These are phyloP conservation scores for Aureobasidium uvarum DNA, from an alignment of 2,329 filamentous ascomycete genomes.

Conservation along the genomic window DNA sequence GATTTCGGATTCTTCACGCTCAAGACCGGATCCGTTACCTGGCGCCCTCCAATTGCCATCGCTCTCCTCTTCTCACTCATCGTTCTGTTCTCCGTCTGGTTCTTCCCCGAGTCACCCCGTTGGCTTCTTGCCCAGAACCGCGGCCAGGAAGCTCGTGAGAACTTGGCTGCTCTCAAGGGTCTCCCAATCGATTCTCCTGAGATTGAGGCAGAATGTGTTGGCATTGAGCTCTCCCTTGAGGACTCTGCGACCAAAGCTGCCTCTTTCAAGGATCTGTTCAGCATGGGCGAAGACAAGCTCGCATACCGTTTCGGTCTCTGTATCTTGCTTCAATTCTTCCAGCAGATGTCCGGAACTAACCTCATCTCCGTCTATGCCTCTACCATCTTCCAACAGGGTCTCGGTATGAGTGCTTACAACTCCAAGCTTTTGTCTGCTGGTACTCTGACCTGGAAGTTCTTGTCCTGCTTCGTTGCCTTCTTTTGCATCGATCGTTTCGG, in stretches of 20 bases:
- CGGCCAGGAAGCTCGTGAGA: slow-evolving; percentile 35
- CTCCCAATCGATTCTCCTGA: slow-evolving; percentile 41
- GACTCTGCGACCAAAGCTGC: slow-evolving; percentile 42
- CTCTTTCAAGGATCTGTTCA: slow-evolving; percentile 48
- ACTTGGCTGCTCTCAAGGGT: slow-evolving; percentile 45
- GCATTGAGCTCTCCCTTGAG: slow-evolving; percentile 52
- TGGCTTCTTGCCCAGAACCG: slow-evolving; percentile 41
- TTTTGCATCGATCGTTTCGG: slow-evolving; percentile 54
- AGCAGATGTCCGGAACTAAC: slow-evolving; percentile 52
- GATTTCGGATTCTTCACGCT: slow-evolving; percentile 47
- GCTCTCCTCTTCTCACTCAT: slow-evolving; percentile 46
- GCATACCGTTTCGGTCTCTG: slow-evolving; percentile 53
- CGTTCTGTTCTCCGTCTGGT: slow-evolving; percentile 37
- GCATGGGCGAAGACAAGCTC: slow-evolving; percentile 52
- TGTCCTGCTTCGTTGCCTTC: slow-evolving; percentile 53
- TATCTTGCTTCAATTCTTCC: slow-evolving; percentile 52
- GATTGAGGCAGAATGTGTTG: slow-evolving; percentile 47
- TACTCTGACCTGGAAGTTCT: slow-evolving; percentile 56
- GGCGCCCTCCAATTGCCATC: slow-evolving; percentile 49
- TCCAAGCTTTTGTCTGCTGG: slow-evolving; percentile 49
- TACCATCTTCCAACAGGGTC: slow-evolving; percentile 36
- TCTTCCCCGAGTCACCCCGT: slow-evolving; percentile 42
- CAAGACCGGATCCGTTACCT: slow-evolving; percentile 42
- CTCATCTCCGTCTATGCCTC: slow-evolving; percentile 36
- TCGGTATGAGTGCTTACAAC: slow-evolving; percentile 42